A percentile compares a stretch with the other conserved stretches of the same genome.
Conservation (phyloP, 164 flowering plant species). For the Paratinospora sagittata region DNA sequence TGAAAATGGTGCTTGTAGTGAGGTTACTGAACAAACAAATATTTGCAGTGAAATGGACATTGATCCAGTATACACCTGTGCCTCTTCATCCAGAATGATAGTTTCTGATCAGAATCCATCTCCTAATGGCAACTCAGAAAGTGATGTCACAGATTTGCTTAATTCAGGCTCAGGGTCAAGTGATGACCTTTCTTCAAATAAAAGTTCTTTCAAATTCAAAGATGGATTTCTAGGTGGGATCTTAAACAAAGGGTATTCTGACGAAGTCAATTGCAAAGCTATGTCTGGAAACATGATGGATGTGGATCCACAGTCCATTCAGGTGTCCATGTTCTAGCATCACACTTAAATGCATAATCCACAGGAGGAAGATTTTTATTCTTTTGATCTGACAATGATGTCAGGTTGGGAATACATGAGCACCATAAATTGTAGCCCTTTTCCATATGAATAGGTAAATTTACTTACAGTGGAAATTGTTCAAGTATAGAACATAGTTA, state of each 20-base stretch:
- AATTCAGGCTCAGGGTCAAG: conserved; percentile 1
- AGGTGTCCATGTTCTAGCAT: neutral
- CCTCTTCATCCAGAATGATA: conserved; percentile 21
- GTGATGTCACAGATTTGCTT: conserved; percentile 10
- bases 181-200: conserved; percentile 14
- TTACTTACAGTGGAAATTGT: neutral
- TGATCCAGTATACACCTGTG: conserved; percentile 29
- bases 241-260: conserved; percentile 6
- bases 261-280: conserved; percentile 12
- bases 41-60: conserved; percentile 31
- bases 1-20: conserved; percentile 18
- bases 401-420: neutral
- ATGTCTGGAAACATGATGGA: conserved; percentile 12
- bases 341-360: neutral
- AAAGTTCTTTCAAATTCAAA: conserved; percentile 1
- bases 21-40: conserved; percentile 15
- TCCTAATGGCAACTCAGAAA: conserved; percentile 10
- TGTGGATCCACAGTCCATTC: conserved; percentile 10
- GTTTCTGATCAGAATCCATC: conserved; percentile 19
- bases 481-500: neutral
- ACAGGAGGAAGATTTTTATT: neutral
- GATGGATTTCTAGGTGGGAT: conserved; percentile 7
- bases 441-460: neutral
- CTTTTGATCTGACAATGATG: neutral
- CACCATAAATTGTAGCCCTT: neutral